These are phyloP conservation scores for Ceratobasidium sp. DNA, from an alignment of 1,284 basidiomycete species.

Conservation along the genomic window DNA sequence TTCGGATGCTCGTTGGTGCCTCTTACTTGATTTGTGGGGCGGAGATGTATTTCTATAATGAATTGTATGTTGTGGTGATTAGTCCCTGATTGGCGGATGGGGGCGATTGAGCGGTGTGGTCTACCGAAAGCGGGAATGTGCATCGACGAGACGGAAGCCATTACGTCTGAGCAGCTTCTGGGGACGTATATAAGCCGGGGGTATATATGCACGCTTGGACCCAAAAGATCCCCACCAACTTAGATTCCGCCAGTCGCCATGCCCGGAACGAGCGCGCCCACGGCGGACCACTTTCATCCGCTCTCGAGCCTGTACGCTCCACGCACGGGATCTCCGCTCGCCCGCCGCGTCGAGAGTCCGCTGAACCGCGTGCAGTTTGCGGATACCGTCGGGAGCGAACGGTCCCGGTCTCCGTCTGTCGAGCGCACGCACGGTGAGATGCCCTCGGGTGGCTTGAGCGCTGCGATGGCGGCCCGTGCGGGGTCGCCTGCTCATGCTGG, in stretches of 20 bases:
- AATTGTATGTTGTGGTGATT: conserved; percentile 8
- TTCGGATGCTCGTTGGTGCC: conserved; percentile 17
- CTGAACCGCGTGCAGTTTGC: conserved; percentile 43
- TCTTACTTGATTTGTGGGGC: not conserved
- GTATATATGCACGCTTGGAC: conserved; percentile 11
- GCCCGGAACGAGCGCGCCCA: not conserved
- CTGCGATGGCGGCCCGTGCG: conserved; percentile 21
- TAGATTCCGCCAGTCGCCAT: too few relatives aligned
- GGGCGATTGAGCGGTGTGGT: too few relatives aligned
- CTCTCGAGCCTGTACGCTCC: conserved; percentile 10
- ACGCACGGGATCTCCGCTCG: conserved; percentile 36
- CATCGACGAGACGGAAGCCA: conserved; percentile 27
- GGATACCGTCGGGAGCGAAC: conserved; percentile 3
- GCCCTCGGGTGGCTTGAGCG: conserved; percentile 15
- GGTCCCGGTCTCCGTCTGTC: conserved; percentile 23
- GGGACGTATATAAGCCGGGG: not conserved
- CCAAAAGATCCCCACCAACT: too few relatives aligned
- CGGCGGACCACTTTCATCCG: not conserved
- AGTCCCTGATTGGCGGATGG: conserved; percentile 29
- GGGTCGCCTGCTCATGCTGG: conserved; percentile 17
- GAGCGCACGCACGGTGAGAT: conserved; percentile 30
- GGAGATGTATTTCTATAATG: not conserved
- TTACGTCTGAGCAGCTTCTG: conserved; percentile 18
- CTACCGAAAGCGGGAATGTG: conserved; percentile 26
- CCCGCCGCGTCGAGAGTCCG: conserved; percentile 30